Evolutionary conservation across 2,329 filamentous ascomycete genomes (phyloP).

Genomic region (Aotearoamyces nothofagi): DNA sequence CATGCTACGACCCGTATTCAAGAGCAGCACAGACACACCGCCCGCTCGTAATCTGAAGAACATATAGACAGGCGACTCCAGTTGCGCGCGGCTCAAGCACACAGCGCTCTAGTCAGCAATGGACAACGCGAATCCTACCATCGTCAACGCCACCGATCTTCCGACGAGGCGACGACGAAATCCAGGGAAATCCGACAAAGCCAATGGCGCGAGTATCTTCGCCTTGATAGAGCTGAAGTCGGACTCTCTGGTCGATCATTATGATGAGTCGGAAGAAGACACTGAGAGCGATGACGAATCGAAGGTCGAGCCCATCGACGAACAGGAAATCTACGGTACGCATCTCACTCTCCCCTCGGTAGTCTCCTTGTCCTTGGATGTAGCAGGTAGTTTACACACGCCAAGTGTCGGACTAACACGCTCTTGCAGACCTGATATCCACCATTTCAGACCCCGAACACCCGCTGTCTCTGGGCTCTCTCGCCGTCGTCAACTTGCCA

Average conservation of each 20-base stretch:
- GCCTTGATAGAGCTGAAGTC: constrained; percentile 16
- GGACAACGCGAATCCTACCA: constrained; percentile 84
- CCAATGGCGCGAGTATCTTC: constrained; percentile 11
- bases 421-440: constrained; percentile 65
- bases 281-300: constrained; percentile 38
- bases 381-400: constrained; percentile 8
- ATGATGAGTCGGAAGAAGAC: constrained; percentile 18
- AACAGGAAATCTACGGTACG: constrained; percentile 89
- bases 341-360: constrained; percentile 2
- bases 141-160: constrained; percentile 76
- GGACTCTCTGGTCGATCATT: constrained; percentile 18
- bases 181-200: constrained; percentile 27
- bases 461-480: constrained; percentile 78
- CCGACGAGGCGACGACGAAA: constrained; percentile 56
- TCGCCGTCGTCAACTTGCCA: constrained; percentile 89
- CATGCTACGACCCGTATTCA: no score
- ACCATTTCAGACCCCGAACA: constrained; percentile 95
- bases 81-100: no score
- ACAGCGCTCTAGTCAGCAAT: constrained; percentile 15
- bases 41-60: no score
- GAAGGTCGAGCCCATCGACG: constrained; percentile 72
- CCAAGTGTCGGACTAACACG: constrained; percentile 22
- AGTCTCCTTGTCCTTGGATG: constrained; percentile 2
- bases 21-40: no score
- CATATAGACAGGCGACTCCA: no score